Conservation (phyloP, 352 stramenopile genomes). For the Phytophthora quininea region DNA sequence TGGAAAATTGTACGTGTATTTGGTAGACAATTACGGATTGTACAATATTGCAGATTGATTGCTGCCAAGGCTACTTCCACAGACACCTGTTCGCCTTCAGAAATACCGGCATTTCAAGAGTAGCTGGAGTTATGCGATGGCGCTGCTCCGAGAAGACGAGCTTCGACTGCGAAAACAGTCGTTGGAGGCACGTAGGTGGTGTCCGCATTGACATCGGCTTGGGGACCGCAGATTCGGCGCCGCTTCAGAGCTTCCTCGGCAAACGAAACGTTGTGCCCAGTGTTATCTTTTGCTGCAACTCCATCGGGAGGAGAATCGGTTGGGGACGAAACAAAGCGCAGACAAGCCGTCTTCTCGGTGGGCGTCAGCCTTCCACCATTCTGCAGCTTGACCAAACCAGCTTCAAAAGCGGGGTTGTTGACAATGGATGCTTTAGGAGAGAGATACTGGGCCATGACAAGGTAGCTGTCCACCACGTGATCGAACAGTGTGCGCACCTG, state of each 20-base stretch:
- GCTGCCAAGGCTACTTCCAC: not conserved
- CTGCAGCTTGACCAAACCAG: constrained; percentile 3
- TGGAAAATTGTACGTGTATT: not conserved
- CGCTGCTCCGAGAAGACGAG: constrained; percentile 1
- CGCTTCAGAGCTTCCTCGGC: not conserved
- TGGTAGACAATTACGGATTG: not conserved
- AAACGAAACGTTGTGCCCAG: not conserved
- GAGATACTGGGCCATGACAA: constrained; percentile 1
- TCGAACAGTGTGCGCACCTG: constrained; percentile 5
- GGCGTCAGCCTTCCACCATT: not conserved
- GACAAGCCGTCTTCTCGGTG: constrained; percentile 1
- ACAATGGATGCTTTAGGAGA: not conserved
- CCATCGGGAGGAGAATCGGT: not conserved
- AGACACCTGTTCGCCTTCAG: not conserved
- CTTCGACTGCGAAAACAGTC: constrained; percentile 7
- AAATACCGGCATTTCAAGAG: not conserved
- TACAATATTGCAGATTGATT: not conserved
- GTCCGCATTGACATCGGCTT: not conserved
- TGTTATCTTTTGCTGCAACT: not conserved
- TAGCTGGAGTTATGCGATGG: not conserved
- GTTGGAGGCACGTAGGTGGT: not conserved
- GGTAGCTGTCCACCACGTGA: not conserved
- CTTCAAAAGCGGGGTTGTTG: not conserved
- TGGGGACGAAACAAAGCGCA: not conserved
- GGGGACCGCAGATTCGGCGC: not conserved